Conservation (phyloP, 345 rosid species). For the Adansonia digitata region DNA sequence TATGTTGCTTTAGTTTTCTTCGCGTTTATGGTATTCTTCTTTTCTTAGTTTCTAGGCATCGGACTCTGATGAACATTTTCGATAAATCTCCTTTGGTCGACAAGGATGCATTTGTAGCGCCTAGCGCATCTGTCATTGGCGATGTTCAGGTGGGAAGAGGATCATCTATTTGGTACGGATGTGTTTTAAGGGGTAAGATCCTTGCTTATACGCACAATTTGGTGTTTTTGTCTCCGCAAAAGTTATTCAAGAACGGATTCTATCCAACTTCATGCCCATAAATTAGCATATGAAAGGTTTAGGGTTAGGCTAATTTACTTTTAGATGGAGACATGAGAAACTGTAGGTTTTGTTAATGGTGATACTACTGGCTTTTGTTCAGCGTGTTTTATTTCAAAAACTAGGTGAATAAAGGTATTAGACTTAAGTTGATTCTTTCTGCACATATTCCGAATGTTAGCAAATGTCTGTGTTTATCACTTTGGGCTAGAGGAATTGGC, state of each 20-base stretch:
- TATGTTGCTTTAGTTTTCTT: constrained; percentile 4
- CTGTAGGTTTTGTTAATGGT: neutral
- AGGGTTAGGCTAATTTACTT: neutral
- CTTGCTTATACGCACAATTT: neutral
- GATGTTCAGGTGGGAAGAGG: constrained; percentile 80
- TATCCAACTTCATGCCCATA: neutral
- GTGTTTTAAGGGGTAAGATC: constrained; percentile 81
- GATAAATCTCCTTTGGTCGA: constrained; percentile 80
- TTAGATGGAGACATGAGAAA: neutral
- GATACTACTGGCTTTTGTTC: neutral
- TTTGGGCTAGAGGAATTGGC: neutral
- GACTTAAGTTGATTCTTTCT: neutral
- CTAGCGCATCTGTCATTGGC: constrained; percentile 86
- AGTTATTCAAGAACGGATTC: neutral
- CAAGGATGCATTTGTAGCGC: constrained; percentile 88
- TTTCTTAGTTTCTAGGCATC: constrained; percentile 81
- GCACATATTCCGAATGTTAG: neutral
- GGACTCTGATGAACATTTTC: constrained; percentile 83
- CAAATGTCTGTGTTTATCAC: neutral
- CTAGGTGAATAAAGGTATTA: neutral
- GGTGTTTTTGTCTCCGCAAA: neutral
- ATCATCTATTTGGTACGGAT: constrained; percentile 94
- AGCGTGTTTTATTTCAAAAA: neutral
- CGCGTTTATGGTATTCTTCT: neutral
- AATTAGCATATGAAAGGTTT: neutral